These are phyloP conservation scores for Agaricus sinodeliciosus DNA, from an alignment of 768 basidiomycete genomes.

Conservation along the genomic window DNA sequence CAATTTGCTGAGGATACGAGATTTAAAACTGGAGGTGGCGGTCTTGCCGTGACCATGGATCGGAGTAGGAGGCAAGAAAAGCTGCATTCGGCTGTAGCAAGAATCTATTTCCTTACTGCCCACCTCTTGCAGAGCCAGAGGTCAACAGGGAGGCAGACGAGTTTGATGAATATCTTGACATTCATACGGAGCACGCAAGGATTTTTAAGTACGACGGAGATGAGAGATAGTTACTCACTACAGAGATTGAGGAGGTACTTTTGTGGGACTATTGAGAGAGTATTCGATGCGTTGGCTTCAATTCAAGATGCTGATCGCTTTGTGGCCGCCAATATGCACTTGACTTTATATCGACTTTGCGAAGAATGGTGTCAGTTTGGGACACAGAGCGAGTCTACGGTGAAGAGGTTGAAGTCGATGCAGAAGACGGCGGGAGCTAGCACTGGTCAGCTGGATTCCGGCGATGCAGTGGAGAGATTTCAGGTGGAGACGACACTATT, in stretches of 20 bases:
- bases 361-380: conserved; percentile 94
- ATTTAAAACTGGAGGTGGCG: conserved; percentile 35
- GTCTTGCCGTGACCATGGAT: conserved; percentile 35
- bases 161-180: conserved; percentile 74
- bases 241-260: conserved; percentile 86
- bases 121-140: conserved; percentile 67
- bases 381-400: conserved; percentile 63
- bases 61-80: conserved; percentile 70
- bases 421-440: conserved; percentile 56
- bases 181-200: conserved; percentile 80
- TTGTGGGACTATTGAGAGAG: conserved; percentile 80
- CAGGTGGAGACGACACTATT: conserved; percentile 64
- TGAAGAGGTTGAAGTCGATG: conserved; percentile 65
- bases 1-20: conserved; percentile 62
- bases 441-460: conserved; percentile 47
- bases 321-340: conserved; percentile 66
- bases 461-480: conserved; percentile 50
- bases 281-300: conserved; percentile 69
- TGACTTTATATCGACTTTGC: conserved; percentile 76
- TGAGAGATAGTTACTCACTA: conserved; percentile 68
- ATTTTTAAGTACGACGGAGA: conserved; percentile 66
- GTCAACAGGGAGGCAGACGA: conserved; percentile 61
- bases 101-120: conserved; percentile 84
- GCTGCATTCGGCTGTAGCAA: conserved; percentile 79
- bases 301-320: conserved; percentile 74